Evolutionary conservation across 2,329 filamentous ascomycete species (phyloP), one percentile per base, ranked within the genome.

Genomic region (Orbilia javanica): DNA sequence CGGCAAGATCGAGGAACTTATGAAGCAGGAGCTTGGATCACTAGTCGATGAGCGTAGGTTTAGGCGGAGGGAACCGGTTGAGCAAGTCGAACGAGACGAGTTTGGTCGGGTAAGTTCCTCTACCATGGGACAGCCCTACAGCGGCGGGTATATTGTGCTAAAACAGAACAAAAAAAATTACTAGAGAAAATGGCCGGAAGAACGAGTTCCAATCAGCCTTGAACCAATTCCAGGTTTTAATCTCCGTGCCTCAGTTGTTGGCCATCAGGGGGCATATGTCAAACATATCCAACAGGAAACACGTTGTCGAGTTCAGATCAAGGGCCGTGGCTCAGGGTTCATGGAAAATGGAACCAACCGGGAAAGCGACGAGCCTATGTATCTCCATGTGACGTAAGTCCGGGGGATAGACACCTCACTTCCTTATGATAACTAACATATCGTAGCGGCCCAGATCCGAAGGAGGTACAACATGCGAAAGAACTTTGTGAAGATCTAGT

Each of bases 241-340:
- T 83, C 87, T 99, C 57, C 92, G 96, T 80, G 96, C 96, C 65
- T 94, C 98, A 83, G 95, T 99, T 55, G 96, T 99, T 68, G 96
- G 96, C 62, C 92, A 95, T 81, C 94, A 94, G 34, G 96, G 96
- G 77, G 92, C 93, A 50, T 97, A 98, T 83, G 96, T 99, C 79
- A 99, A 99, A 85, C 95, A 97, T 83, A 98, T 99, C 80, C 96
- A 98, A 85, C 91, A 94, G 83, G 94, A 97, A 85, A 98, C 96
- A 13, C 89, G 93, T 79, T 98, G 96, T 84, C 93, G 95, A 81
- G 96, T 99, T 27, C 96, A 99, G 84, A 99, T 99, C 86, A 99
- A 99, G 84, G 96, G 96, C 18, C 93, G 93, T 80, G 94, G 94
- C 44, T 98, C 94, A 66, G 96, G 96, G 13, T 99, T 97, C 83